These are phyloP conservation scores for Massariosphaeria phaeospora DNA, from an alignment of 495 filamentous ascomycete genomes.

Conservation along the genomic window DNA sequence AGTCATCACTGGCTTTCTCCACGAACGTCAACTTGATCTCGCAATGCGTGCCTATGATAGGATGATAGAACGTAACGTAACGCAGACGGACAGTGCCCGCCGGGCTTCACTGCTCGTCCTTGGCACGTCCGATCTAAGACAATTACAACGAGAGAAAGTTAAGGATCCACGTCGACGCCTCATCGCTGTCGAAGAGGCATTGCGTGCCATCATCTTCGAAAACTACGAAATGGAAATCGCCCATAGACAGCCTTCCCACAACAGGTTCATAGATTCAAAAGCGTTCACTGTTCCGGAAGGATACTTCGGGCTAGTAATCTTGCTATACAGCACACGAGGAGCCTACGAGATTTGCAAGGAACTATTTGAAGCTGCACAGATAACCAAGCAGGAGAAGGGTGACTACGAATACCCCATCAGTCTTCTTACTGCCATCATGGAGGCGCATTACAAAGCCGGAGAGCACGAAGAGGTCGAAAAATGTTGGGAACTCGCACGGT, in stretches of 20 bases:
- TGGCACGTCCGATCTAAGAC: constrained; percentile 20
- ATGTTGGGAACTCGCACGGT: constrained; percentile 60
- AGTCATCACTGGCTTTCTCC: constrained; percentile 62
- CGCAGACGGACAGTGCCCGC: constrained; percentile 44
- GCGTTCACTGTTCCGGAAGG: constrained; percentile 42
- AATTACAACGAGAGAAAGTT: neutral
- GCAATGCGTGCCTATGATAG: constrained; percentile 27
- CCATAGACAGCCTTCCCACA: constrained; percentile 33
- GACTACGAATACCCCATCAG: constrained; percentile 46
- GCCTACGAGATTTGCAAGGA: constrained; percentile 52
- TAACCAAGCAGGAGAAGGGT: constrained; percentile 17
- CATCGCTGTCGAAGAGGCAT: constrained; percentile 16
- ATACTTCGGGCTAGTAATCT: constrained; percentile 59
- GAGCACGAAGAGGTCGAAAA: constrained; percentile 56
- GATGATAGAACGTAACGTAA: constrained; percentile 49
- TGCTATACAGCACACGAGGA: constrained; percentile 54
- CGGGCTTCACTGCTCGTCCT: constrained; percentile 46
- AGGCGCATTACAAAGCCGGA: constrained; percentile 50
- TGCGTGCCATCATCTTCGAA: constrained; percentile 22
- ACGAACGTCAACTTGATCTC: constrained; percentile 35
- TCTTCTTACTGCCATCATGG: constrained; percentile 63
- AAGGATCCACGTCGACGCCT: constrained; percentile 5
- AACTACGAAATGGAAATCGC: constrained; percentile 37
- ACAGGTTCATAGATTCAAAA: constrained; percentile 22
- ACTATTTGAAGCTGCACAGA: constrained; percentile 46